A percentile compares a stretch with the other conserved stretches of the same genome.
Conservation (phyloP, 2,329 filamentous ascomycete species). For the Mycosphaerelloides madeirae region DNA sequence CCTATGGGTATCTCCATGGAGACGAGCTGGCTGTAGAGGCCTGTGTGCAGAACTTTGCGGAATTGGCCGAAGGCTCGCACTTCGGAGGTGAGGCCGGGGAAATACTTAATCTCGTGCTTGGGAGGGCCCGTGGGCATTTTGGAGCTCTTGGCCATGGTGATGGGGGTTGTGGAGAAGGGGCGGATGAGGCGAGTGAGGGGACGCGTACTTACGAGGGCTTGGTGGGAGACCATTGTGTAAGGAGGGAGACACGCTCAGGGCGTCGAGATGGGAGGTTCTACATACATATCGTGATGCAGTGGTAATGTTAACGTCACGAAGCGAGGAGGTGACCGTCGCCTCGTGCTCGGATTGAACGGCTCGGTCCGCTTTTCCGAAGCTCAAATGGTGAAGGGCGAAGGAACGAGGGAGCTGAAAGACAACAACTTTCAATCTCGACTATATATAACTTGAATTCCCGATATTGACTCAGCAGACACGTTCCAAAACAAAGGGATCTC, state of each 20-base stretch:
- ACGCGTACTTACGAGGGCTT: constrained; percentile 12
- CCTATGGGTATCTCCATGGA: constrained; percentile 61
- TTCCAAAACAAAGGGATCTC: too few species aligned
- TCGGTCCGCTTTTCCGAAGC: too few species aligned
- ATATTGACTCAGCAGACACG: too few species aligned
- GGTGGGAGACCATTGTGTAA: constrained; percentile 10
- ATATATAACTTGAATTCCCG: too few species aligned
- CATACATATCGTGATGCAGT: background rate
- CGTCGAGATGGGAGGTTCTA: background rate
- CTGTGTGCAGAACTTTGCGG: constrained; percentile 58
- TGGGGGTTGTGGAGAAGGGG: constrained; percentile 21
- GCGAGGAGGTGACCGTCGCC: too few species aligned
- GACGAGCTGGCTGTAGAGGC: constrained; percentile 59
- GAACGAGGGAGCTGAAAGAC: too few species aligned
- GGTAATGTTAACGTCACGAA: background rate
- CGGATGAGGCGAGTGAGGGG: constrained; percentile 11
- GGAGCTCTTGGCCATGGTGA: constrained; percentile 30
- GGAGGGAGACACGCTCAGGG: background rate
- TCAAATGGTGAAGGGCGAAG: too few species aligned
- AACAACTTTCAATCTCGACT: too few species aligned
- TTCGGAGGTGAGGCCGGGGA: constrained; percentile 51
- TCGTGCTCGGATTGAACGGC: too few species aligned
- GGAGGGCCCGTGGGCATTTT: constrained; percentile 31
- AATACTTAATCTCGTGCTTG: constrained; percentile 55
- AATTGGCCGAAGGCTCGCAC: constrained; percentile 56